Conservation (phyloP, 1,284 basidiomycete genomes). For the Agroathelia rolfsii region DNA sequence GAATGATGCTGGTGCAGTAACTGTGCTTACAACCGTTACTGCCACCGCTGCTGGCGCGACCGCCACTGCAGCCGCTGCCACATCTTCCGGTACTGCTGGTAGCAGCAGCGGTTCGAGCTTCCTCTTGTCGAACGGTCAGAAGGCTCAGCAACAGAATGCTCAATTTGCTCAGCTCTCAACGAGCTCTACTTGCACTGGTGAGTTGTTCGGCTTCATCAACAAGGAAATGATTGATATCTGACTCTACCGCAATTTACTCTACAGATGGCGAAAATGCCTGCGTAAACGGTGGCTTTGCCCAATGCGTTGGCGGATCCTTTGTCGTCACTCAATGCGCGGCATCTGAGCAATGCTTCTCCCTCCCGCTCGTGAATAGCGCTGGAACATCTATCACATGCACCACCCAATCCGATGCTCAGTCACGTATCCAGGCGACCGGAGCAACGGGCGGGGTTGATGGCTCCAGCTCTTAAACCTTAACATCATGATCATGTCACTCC, state of each 20-base stretch:
- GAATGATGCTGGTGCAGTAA: constrained; percentile 4
- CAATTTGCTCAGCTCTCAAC: constrained; percentile 28
- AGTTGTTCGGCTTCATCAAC: too few relatives aligned
- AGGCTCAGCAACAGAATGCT: constrained; percentile 31
- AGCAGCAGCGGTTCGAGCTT: constrained; percentile 7
- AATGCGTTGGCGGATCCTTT: constrained; percentile 38
- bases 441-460: too few relatives aligned
- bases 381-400: constrained; percentile 51
- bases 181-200: constrained; percentile 24
- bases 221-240: too few relatives aligned
- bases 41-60: constrained; percentile 7
- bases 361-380: constrained; percentile 46
- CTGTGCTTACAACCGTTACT: constrained; percentile 1
- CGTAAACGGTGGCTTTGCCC: constrained; percentile 22
- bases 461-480: too few relatives aligned
- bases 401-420: constrained; percentile 35
- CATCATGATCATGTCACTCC: too few relatives aligned
- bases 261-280: constrained; percentile 33
- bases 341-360: constrained; percentile 36
- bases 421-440: constrained; percentile 44
- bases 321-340: constrained; percentile 30
- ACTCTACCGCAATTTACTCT: constrained; percentile 7
- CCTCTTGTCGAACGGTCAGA: constrained; percentile 23
- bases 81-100: constrained; percentile 7
- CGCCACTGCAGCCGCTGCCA: constrained; percentile 6